Percentiles rank a stretch among this genome's conserved stretches.
Conservation (phyloP, 2,329 filamentous ascomycete species). For the Colletotrichum tropicicola region DNA sequence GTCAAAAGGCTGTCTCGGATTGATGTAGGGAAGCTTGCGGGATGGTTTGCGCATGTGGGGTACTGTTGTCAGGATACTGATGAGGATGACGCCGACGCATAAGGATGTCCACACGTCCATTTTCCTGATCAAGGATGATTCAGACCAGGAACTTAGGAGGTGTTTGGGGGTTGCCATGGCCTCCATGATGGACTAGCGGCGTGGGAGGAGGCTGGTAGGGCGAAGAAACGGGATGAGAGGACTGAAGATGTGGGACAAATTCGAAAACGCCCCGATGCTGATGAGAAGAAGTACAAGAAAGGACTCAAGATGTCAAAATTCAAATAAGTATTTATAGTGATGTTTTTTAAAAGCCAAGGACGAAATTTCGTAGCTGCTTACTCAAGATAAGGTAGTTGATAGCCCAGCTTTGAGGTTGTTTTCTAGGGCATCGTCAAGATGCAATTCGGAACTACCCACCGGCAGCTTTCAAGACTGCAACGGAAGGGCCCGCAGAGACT, state of each 20-base stretch:
- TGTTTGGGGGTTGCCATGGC: not conserved
- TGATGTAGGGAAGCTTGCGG: constrained; percentile 16
- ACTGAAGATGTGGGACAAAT: not conserved
- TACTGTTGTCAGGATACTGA: not conserved
- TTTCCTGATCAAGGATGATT: not conserved
- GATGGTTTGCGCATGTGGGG: constrained; percentile 10
- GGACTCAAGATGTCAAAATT: too few relatives aligned
- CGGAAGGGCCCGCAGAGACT: not conserved
- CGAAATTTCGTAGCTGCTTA: too few relatives aligned
- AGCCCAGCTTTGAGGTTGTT: too few relatives aligned
- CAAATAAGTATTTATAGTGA: too few relatives aligned
- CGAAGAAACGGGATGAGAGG: not conserved
- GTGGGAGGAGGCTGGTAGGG: not conserved
- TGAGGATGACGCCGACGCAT: not conserved
- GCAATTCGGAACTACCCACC: not conserved
- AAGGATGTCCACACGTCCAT: constrained; percentile 2
- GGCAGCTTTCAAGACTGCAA: not conserved
- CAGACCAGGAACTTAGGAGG: not conserved
- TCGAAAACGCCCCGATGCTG: too few relatives aligned
- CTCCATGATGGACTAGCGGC: constrained; percentile 2
- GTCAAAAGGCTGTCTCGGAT: not conserved
- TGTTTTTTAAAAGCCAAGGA: too few relatives aligned
- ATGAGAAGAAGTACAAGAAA: too few relatives aligned
- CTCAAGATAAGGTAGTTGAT: too few relatives aligned
- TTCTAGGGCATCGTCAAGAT: not conserved